phyloP scores from a whole-genome alignment of 176 grass and related monocot species.

The Panicum miliaceum region DNA sequence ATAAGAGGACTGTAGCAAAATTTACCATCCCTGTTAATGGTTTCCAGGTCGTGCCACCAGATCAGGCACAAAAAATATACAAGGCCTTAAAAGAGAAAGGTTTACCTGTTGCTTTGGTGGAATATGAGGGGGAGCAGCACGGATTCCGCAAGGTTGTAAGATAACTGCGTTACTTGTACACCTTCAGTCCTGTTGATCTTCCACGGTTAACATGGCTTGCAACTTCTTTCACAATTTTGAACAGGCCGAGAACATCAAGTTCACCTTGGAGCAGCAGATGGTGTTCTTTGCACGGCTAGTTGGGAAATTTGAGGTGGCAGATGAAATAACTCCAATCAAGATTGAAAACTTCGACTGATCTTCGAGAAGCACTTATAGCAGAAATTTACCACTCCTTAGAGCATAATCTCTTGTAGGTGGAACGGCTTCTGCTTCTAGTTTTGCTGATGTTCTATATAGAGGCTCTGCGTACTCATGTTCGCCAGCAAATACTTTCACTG shows the following conservation, averaged over 20 bases:
- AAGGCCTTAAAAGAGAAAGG: slow-evolving; percentile 84
- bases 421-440: no score
- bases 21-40: background rate
- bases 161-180: background rate
- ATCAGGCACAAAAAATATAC: slow-evolving; percentile 83
- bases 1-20: background rate
- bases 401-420: no score
- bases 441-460: no score
- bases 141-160: slow-evolving; percentile 79
- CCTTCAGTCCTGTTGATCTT: no score
- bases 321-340: slow-evolving; percentile 82
- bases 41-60: slow-evolving; percentile 76
- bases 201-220: background rate
- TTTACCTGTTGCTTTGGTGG: slow-evolving; percentile 89
- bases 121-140: slow-evolving; percentile 96
- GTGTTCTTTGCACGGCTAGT: slow-evolving; percentile 79
- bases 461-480: no score
- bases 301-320: slow-evolving; percentile 78
- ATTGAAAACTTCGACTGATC: slow-evolving; percentile 84
- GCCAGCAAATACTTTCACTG: no score
- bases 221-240: background rate
- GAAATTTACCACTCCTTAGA: no score
- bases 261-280: slow-evolving; percentile 95
- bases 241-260: slow-evolving; percentile 93
- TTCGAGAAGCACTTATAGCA: no score